Base-by-base conservation (phyloP, 257 asterid species). In the Knoxia roxburghii region DNA sequence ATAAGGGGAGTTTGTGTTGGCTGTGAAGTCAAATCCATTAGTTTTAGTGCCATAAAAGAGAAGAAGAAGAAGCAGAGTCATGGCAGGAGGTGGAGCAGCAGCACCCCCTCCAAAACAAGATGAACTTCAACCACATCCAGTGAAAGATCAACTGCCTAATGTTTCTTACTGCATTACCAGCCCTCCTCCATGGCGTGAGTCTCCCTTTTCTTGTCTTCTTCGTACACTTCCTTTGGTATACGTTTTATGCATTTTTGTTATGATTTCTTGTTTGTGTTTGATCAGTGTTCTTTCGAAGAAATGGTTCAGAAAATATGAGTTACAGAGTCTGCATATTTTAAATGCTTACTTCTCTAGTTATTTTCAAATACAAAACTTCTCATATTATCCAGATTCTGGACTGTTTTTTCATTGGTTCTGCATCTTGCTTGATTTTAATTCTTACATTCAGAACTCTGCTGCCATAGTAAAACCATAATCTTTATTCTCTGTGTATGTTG, bases 101-200 rank as follows among this genome's bases (percentile, higher is more conserved):
- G 96, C 92, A 51, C 85, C 93, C 62, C 86, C 85, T 55, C 95
- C 95, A 2, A 91, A 91, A 67, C 96, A 83, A 72, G 98, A 89
- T 29, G 98, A 91, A 64, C 72, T 82, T 45, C 43, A 64, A 8
- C 95, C 96, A 48, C 96, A 87, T 66, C 95, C 96, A 51, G 96
- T 86, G 61, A 89, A 80, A 81, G 98, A 91, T 76, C 98, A 89
- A 67, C 80, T 87, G 35, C 86, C 92, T 6, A 86, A 92, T 66
- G 90, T 89, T 74, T 85, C 96, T 58, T 91, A 81, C 77, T 91
- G 98, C 89, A 89, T 91, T 53, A 78, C 95, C 9, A 91, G 98
- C 74, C 96, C 96, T 3, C 98, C 96, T 62, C 98, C 98, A 0
- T 91, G 96, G 96, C 98, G 96, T 91, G n/a, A 83, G 92, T 79